These are phyloP conservation scores for Trichoderma sp. DNA, from an alignment of 2,329 filamentous ascomycete genomes.

Conservation along the genomic window DNA sequence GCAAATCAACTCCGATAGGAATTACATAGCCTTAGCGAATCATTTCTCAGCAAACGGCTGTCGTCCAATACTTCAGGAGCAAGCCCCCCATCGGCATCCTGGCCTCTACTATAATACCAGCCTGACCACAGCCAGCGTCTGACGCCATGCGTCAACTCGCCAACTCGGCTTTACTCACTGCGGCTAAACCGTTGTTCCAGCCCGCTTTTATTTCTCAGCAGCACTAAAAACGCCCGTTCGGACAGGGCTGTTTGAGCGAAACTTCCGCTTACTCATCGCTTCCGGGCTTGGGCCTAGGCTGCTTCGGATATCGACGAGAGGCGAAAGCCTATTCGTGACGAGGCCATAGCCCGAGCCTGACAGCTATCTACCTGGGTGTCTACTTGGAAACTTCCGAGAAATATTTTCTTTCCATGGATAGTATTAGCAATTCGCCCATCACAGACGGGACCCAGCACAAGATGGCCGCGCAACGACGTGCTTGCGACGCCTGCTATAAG, in stretches of 20 bases:
- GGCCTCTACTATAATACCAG: neutral
- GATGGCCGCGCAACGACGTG: conserved; percentile 35
- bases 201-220: conserved; percentile 3
- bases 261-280: conserved; percentile 15
- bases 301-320: neutral
- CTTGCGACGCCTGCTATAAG: conserved; percentile 55
- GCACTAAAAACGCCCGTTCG: neutral
- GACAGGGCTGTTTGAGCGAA: conserved; percentile 21
- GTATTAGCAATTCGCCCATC: neutral
- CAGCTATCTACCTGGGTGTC: neutral
- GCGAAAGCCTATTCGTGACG: neutral
- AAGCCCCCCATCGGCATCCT: neutral
- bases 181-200: neutral
- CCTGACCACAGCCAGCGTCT: neutral
- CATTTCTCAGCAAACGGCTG: neutral
- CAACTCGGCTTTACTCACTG: neutral
- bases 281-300: neutral
- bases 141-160: conserved; percentile 12
- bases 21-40: neutral
- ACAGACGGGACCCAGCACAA: neutral
- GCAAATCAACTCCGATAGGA: neutral
- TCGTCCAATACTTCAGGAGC: neutral
- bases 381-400: conserved; percentile 3
- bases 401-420: neutral
- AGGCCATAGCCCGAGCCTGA: neutral